Evolutionary conservation across 305 asterid genomes (phyloP).

Genomic region (Fraxinus sp.): DNA sequence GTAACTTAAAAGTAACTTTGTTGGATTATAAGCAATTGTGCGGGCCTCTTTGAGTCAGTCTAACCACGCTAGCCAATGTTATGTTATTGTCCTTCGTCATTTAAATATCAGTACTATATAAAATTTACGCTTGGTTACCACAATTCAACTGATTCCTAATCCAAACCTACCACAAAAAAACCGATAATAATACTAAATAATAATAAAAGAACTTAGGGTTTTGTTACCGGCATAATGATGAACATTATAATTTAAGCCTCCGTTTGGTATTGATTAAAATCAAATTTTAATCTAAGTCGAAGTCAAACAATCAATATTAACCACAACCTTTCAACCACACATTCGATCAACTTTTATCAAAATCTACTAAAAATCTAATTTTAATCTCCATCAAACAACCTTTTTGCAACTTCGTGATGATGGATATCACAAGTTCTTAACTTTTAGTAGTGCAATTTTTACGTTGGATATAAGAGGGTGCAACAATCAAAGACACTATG

Average conservation of each 20-base stretch:
- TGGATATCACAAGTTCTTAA: background rate
- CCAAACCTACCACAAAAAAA: background rate
- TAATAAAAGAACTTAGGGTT: background rate
- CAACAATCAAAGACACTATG: background rate
- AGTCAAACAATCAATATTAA: too few relatives aligned
- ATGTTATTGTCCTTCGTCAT: background rate
- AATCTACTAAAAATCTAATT: too few relatives aligned
- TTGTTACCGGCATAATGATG: background rate
- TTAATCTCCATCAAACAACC: too few relatives aligned
- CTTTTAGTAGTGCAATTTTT: background rate
- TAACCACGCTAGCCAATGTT: constrained; percentile 3
- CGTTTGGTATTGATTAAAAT: too few relatives aligned
- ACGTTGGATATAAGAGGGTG: background rate
- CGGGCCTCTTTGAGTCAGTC: background rate
- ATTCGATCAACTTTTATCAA: too few relatives aligned
- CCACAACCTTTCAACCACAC: too few relatives aligned
- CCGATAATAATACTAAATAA: background rate
- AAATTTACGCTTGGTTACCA: background rate
- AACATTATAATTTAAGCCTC: background rate
- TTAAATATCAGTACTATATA: background rate
- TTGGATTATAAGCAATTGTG: constrained; percentile 13
- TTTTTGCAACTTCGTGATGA: background rate
- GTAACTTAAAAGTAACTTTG: constrained; percentile 3
- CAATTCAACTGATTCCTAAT: background rate
- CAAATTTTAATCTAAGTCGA: too few relatives aligned